Conservation (phyloP, 441 rosid species). For the Gossypium laxum region DNA sequence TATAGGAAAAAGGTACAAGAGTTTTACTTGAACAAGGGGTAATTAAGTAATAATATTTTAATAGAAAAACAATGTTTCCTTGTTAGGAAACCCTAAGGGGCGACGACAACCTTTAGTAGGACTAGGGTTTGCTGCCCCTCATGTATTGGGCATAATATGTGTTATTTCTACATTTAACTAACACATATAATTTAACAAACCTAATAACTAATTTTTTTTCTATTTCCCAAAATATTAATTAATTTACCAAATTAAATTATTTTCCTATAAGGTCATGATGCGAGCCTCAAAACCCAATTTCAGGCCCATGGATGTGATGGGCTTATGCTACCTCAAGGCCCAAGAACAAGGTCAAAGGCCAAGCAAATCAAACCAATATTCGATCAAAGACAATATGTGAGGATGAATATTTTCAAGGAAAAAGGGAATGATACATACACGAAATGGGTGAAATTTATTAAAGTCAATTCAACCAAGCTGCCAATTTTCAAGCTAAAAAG, state of each 20-base stretch:
- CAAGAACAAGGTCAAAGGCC: background rate
- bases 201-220: background rate
- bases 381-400: background rate
- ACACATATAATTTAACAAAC: background rate
- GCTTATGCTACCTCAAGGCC: background rate
- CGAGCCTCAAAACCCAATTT: background rate
- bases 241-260: background rate
- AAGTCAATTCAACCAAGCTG: too few relatives aligned
- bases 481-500: too few relatives aligned
- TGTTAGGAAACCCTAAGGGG: background rate
- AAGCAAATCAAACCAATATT: background rate
- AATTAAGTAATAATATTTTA: too few relatives aligned
- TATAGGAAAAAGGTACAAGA: background rate
- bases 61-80: background rate
- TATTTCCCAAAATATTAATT: background rate
- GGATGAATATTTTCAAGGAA: background rate
- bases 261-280: background rate
- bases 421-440: too few relatives aligned
- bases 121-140: background rate
- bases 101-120: background rate
- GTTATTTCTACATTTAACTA: too few relatives aligned
- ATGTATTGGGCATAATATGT: background rate
- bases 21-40: background rate
- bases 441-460: too few relatives aligned
- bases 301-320: background rate